A percentile compares a stretch with the other conserved stretches of the same genome.
Evolutionary conservation across 2,329 filamentous ascomycete genomes (phyloP).

Genomic region (Trichoderma breve): DNA sequence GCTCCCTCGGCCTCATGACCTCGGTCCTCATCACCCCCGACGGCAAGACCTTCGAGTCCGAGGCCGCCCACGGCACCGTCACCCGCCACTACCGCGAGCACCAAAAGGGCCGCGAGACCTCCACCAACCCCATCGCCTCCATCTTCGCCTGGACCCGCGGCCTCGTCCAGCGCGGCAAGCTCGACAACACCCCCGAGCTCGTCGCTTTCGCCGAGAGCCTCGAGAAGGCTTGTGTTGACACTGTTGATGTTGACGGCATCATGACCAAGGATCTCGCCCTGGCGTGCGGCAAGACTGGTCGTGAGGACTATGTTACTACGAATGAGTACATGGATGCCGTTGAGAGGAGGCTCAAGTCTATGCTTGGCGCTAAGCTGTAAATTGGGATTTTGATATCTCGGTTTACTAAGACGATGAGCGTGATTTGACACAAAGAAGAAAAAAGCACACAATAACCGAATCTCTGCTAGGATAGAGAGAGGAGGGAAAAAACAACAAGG

Average conservation of each 20-base stretch:
- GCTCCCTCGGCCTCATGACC: conserved; percentile 97
- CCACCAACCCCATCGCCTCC: conserved; percentile 96
- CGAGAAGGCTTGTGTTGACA: conserved; percentile 90
- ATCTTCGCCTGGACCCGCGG: conserved; percentile 99
- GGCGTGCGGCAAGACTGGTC: conserved; percentile 82
- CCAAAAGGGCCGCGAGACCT: conserved; percentile 96
- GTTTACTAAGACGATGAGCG: neutral
- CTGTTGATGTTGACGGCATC: conserved; percentile 88
- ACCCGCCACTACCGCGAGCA: conserved; percentile 98
- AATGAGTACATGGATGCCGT: conserved; percentile 89
- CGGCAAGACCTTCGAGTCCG: conserved; percentile 94
- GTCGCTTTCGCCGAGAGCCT: conserved; percentile 87
- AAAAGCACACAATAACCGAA: neutral
- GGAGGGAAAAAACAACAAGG: neutral
- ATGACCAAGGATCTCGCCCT: conserved; percentile 99
- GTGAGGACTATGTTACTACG: conserved; percentile 86
- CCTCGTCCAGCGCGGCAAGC: conserved; percentile 85
- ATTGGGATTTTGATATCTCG: neutral
- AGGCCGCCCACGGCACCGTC: conserved; percentile 96
- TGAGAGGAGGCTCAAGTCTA: conserved; percentile 80
- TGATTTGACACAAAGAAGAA: neutral
- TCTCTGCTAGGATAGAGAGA: neutral
- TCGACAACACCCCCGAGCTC: conserved; percentile 90
- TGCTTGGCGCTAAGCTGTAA: conserved; percentile 65
- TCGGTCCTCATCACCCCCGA: conserved; percentile 95